Percentiles rank a stretch among this genome's conserved stretches.
Conservation (phyloP, 192 early-diverging fungal genomes). For the Coemansia sp. region DNA sequence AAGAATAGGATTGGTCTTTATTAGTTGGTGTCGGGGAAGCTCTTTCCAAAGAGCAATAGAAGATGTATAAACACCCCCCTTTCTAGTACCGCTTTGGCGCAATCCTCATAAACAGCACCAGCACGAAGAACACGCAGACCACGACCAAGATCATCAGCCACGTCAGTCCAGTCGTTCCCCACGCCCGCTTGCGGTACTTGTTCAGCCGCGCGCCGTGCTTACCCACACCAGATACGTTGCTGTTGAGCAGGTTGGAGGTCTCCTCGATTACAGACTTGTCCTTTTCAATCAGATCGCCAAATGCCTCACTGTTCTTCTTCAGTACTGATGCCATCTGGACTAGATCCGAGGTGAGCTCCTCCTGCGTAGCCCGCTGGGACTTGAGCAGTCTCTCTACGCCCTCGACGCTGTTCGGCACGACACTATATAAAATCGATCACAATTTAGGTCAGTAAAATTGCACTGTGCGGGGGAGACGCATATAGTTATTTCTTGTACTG, state of each 20-base stretch:
- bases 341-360: slow-evolving; percentile 48
- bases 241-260: slow-evolving; percentile 29
- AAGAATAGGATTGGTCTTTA: not conserved
- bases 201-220: slow-evolving; percentile 39
- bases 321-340: slow-evolving; percentile 42
- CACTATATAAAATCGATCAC: slow-evolving; percentile 20
- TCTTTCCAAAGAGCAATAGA: not conserved
- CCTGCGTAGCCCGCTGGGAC: slow-evolving; percentile 50
- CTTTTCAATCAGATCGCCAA: slow-evolving; percentile 43
- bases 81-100: slow-evolving; percentile 53
- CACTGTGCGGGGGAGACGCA: not conserved
- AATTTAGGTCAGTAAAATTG: not conserved
- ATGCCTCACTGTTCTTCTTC: slow-evolving; percentile 49
- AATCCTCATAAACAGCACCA: slow-evolving; percentile 52
- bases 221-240: slow-evolving; percentile 36
- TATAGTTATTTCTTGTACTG: too few species aligned
- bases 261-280: slow-evolving; percentile 50
- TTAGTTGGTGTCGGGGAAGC: not conserved
- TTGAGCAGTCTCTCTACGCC: slow-evolving; percentile 47
- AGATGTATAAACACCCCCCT: not conserved
- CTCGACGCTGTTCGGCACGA: slow-evolving; percentile 35
- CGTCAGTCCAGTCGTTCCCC: slow-evolving; percentile 55
- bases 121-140: slow-evolving; percentile 47
- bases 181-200: slow-evolving; percentile 54
- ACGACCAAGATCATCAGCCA: slow-evolving; percentile 48